phyloP scores from a whole-genome alignment of 2,329 filamentous ascomycete genomes.

The Ophiobolus disseminans region DNA sequence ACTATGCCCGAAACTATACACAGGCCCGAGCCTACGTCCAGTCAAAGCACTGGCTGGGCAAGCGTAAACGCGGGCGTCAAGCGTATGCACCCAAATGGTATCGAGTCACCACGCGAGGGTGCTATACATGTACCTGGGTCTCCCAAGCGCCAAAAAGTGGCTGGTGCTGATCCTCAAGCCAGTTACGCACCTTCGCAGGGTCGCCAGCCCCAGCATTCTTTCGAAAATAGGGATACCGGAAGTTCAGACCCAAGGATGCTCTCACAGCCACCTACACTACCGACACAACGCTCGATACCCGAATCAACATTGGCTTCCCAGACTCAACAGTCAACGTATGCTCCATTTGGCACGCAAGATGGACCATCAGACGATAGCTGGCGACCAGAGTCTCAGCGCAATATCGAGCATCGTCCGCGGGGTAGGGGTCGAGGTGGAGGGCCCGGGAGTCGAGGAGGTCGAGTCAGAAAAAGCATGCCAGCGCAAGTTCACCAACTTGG shows the following conservation, averaged over 20 bases:
- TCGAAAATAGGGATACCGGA: constrained; percentile 29
- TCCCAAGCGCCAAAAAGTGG: constrained; percentile 55
- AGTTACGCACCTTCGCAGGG: constrained; percentile 30
- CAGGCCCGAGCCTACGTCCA: constrained; percentile 22
- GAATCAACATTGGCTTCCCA: constrained; percentile 34
- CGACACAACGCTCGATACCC: constrained; percentile 40
- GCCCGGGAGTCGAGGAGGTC: constrained; percentile 47
- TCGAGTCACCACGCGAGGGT: constrained; percentile 39
- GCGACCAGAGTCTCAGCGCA: constrained; percentile 42
- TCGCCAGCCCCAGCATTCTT: constrained; percentile 10
- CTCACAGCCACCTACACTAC: constrained; percentile 26
- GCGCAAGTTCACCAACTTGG: constrained; percentile 33
- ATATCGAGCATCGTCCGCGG: constrained; percentile 37
- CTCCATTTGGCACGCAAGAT: constrained; percentile 39
- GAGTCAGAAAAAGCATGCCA: constrained; percentile 49
- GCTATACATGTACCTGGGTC: constrained; percentile 45
- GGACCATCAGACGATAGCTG: constrained; percentile 39
- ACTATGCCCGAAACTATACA: constrained; percentile 26
- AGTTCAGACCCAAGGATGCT: constrained; percentile 24
- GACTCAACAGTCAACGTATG: constrained; percentile 29
- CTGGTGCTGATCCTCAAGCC: constrained; percentile 47
- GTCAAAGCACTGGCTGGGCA: constrained; percentile 50
- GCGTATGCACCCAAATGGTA: constrained; percentile 46
- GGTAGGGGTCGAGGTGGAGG: constrained; percentile 52
- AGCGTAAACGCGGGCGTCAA: constrained; percentile 54